Evolutionary conservation across 2,329 filamentous ascomycete genomes (phyloP), one percentile per base, ranked within the genome.

Genomic region (Aspergillus chevalieri): DNA sequence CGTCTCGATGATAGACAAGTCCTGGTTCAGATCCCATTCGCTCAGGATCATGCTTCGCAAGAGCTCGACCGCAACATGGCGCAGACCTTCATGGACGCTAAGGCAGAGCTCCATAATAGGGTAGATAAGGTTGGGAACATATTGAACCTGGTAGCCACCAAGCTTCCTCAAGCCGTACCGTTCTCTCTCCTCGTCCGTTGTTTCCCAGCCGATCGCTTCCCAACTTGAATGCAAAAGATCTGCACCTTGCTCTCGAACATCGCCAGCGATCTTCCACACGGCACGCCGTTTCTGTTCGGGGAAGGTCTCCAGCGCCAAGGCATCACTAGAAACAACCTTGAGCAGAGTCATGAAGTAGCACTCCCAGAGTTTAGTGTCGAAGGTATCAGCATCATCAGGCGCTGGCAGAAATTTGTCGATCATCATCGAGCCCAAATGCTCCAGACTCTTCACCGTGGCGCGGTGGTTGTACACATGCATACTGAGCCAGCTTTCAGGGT

Each of bases 191-290:
- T 97, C 92, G 1, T 78, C 69, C 28, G 80, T 88, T 0, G 89
- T 89, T 60, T 98, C 92, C 93, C 93, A 98, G 10, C 94, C 93
- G 53, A 98, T 94, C 15, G 90, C 87, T 64, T 95, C 89, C 93
- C 93, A 98, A 5, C 87, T 92, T 24, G 83, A 81, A 52, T 86
- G 83, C 30, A 98, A 75, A 7, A 98, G 76, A 46, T 92, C 87
- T 3, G 93, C 92, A 14, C 94, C 93, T 56, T 89, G 81, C 67
- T 97, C 91, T 49, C 93, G 82, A 46, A 98, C 89, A 70, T 98
- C 94, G 5, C 93, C 93, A 3, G 92, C 93, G 65, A 98, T 96
- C 73, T 97, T 98, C 93, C 94, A 98, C 1, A 97, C 92, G 1
- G 93, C 92, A 48, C 93, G 79, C 43, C 93, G 79, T 73, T 97